Percentiles rank a stretch among this genome's conserved stretches.
phyloP scores from a whole-genome alignment of 768 basidiomycete genomes.

The Guyanaporus albipodus region DNA sequence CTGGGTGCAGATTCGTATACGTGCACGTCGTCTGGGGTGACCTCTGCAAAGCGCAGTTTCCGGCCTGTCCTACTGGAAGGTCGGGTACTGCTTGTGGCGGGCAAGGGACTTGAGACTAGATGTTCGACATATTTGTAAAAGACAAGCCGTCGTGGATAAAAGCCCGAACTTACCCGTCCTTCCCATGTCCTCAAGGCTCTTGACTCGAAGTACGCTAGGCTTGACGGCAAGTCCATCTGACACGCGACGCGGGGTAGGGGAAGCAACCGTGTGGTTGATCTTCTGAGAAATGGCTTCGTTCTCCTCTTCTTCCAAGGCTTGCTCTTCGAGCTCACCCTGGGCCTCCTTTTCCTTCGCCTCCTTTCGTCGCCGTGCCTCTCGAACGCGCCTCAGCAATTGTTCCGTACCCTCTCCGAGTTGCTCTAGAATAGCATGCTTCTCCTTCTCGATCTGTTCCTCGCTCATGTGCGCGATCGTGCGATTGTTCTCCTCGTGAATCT shows the following conservation, averaged over 20 bases:
- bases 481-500: slow-evolving; percentile 66
- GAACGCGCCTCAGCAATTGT: slow-evolving; percentile 49
- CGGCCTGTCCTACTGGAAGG: slow-evolving; percentile 54
- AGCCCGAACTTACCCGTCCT: slow-evolving; percentile 13
- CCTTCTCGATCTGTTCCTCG: slow-evolving; percentile 63
- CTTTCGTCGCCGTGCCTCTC: slow-evolving; percentile 18
- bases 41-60: slow-evolving; percentile 70
- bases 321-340: neutral
- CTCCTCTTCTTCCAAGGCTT: neutral
- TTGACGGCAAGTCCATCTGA: slow-evolving; percentile 12
- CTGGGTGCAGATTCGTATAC: slow-evolving; percentile 81
- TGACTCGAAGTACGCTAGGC: slow-evolving; percentile 28
- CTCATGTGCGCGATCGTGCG: slow-evolving; percentile 62
- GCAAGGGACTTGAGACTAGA: slow-evolving; percentile 39
- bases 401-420: slow-evolving; percentile 66
- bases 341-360: slow-evolving; percentile 2
- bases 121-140: neutral
- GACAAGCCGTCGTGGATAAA: neutral
- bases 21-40: slow-evolving; percentile 69
- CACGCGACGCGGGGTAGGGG: slow-evolving; percentile 11
- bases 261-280: too few species aligned
- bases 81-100: slow-evolving; percentile 50
- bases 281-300: too few species aligned
- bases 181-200: slow-evolving; percentile 28
- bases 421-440: slow-evolving; percentile 61